A percentile compares a stretch with the other conserved stretches of the same genome.
Conservation (phyloP, 2,329 filamentous ascomycete genomes). For the Monilinia laxa region DNA sequence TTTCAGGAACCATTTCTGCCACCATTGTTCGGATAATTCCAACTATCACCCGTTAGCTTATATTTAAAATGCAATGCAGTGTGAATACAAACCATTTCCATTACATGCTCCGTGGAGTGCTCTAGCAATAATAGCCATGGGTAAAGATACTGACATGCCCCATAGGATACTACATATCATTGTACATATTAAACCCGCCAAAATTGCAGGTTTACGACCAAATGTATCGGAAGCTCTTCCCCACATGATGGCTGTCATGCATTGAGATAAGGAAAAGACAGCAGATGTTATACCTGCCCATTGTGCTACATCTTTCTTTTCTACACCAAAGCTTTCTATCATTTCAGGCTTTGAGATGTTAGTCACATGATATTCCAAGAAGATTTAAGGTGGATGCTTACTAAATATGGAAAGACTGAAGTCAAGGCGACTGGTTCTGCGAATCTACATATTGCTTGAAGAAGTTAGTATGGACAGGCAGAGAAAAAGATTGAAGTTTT, state of each 20-base stretch:
- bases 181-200: conserved; percentile 71
- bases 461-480: conserved; percentile 9
- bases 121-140: conserved; percentile 76
- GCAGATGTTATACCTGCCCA: conserved; percentile 77
- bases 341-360: conserved; percentile 66
- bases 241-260: conserved; percentile 71
- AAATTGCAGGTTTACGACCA: conserved; percentile 79
- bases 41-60: conserved; percentile 48
- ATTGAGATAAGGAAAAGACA: conserved; percentile 71
- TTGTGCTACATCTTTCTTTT: conserved; percentile 69
- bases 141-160: conserved; percentile 76
- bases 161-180: conserved; percentile 81
- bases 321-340: conserved; percentile 75
- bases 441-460: conserved; percentile 70
- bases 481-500: not conserved
- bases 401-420: conserved; percentile 45
- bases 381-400: conserved; percentile 34
- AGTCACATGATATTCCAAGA: conserved; percentile 25
- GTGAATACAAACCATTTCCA: conserved; percentile 63
- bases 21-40: conserved; percentile 91
- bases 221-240: conserved; percentile 73
- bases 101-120: conserved; percentile 81
- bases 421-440: conserved; percentile 73
- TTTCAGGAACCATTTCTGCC: conserved; percentile 87
- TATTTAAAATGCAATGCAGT: not conserved